These are phyloP conservation scores for Ilex asprella DNA, from an alignment of 257 asterid genomes.

Conservation along the genomic window DNA sequence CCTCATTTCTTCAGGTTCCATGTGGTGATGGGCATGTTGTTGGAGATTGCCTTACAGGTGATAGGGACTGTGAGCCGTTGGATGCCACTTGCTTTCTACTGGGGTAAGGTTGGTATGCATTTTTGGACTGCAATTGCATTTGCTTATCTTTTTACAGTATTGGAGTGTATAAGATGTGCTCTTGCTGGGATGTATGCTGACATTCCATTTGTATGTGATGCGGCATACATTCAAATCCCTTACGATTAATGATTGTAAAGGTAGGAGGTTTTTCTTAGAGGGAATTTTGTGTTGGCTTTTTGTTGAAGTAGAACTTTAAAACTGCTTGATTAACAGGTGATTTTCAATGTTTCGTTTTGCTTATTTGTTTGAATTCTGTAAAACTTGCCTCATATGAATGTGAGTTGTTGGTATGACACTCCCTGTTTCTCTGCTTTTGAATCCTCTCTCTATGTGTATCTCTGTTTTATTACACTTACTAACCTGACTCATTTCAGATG, in stretches of 20 bases:
- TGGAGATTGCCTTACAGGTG: slow-evolving; percentile 86
- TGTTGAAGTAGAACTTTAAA: too few species aligned
- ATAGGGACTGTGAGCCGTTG: slow-evolving; percentile 78
- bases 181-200: slow-evolving; percentile 90
- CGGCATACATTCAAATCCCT: slow-evolving; percentile 89
- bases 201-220: slow-evolving; percentile 79
- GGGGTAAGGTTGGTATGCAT: slow-evolving; percentile 94
- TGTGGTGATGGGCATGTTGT: slow-evolving; percentile 83
- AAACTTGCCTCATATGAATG: too few species aligned
- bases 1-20: slow-evolving; percentile 90
- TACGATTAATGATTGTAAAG: slow-evolving; percentile 38
- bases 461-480: too few species aligned
- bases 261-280: neutral
- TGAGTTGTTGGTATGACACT: too few species aligned
- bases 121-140: slow-evolving; percentile 69
- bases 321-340: too few species aligned
- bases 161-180: slow-evolving; percentile 74
- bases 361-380: too few species aligned
- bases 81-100: slow-evolving; percentile 66
- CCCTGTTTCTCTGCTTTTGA: too few species aligned
- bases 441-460: too few species aligned
- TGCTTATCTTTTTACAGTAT: slow-evolving; percentile 71
- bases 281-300: too few species aligned
- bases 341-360: too few species aligned
- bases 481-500: too few species aligned